Evolutionary conservation across 345 rosid species (phyloP).

Genomic region (Populus deltoides): DNA sequence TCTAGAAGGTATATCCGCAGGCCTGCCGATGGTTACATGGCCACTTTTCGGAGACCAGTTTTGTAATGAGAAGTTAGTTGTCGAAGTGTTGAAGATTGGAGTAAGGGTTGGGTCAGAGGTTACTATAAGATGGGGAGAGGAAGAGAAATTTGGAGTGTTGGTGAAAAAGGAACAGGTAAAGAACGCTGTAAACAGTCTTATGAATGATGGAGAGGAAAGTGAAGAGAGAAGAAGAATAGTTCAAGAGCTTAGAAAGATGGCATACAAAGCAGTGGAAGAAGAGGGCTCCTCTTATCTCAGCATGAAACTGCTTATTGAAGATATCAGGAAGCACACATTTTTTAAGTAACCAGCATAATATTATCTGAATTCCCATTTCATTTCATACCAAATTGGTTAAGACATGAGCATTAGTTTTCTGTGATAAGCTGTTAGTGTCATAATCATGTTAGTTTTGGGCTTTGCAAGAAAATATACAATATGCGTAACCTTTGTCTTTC

Average conservation of each 20-base stretch:
- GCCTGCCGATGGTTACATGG: constrained; percentile 17
- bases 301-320: neutral
- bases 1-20: neutral
- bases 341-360: neutral
- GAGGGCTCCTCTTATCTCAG: constrained; percentile 1
- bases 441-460: too few relatives aligned
- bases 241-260: constrained; percentile 7
- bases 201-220: constrained; percentile 16
- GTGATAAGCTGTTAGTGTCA: too few relatives aligned
- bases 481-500: too few relatives aligned
- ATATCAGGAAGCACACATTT: neutral
- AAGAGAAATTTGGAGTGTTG: constrained; percentile 15
- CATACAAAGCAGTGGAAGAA: constrained; percentile 9
- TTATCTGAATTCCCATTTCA: neutral
- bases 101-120: constrained; percentile 6
- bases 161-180: constrained; percentile 10
- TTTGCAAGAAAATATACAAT: too few relatives aligned
- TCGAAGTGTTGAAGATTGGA: constrained; percentile 12
- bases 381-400: too few relatives aligned
- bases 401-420: too few relatives aligned
- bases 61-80: constrained; percentile 11
- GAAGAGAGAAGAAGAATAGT: constrained; percentile 9
- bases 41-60: constrained; percentile 17
- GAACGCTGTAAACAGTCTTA: neutral
- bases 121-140: constrained; percentile 11